A percentile compares a stretch with the other conserved stretches of the same genome.
phyloP scores from a whole-genome alignment of 805 yeast species.

The Myxozyma monticola region DNA sequence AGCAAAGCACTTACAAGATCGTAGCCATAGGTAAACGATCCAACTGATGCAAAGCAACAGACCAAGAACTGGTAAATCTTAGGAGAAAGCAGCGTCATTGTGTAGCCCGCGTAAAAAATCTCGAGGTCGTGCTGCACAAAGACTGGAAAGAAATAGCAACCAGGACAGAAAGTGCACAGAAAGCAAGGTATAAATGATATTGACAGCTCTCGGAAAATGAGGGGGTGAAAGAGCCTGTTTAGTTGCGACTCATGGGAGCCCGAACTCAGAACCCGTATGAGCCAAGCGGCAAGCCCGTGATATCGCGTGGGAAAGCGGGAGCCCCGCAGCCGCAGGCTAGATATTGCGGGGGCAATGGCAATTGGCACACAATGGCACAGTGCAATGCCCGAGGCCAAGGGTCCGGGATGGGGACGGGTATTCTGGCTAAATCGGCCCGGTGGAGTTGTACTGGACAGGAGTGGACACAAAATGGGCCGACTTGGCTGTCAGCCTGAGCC shows the following conservation, averaged over 20 bases:
- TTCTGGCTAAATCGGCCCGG: no score
- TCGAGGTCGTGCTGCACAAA: background rate
- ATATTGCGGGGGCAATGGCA: no score
- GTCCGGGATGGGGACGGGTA: no score
- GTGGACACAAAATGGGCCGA: no score
- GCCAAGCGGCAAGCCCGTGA: background rate
- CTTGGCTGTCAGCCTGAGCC: no score
- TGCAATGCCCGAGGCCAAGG: no score
- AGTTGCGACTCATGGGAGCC: background rate
- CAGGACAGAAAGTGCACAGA: background rate
- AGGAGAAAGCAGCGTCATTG: background rate
- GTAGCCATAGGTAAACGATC: slow-evolving; percentile 38
- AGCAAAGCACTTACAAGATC: slow-evolving; percentile 23
- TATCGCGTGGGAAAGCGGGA: no score
- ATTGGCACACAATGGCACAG: no score
- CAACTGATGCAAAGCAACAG: slow-evolving; percentile 42
- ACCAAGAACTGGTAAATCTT: background rate
- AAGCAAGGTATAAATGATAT: background rate
- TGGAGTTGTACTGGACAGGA: no score
- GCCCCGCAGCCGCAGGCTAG: no score
- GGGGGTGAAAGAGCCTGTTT: background rate
- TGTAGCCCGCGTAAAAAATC: background rate
- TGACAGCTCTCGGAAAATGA: background rate
- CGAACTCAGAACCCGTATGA: background rate
- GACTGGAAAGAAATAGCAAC: background rate